phyloP scores from a whole-genome alignment of 192 early-diverging fungal genomes.

The Coemansia asiatica region DNA sequence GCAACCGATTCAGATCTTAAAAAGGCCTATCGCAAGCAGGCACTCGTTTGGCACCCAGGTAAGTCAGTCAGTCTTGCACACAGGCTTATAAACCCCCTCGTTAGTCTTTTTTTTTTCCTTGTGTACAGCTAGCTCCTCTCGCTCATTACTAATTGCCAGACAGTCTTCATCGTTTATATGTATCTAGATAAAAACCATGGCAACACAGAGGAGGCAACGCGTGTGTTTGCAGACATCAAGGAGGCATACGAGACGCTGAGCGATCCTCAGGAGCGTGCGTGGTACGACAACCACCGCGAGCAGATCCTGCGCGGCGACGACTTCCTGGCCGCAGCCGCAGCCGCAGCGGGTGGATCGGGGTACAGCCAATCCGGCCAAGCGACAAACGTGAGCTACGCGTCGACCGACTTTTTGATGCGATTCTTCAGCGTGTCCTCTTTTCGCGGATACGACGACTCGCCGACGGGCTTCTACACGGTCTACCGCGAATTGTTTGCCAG shows the following conservation, averaged over 20 bases:
- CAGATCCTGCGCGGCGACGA: constrained; percentile 84
- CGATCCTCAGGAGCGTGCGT: constrained; percentile 91
- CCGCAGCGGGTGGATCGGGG: constrained; percentile 27
- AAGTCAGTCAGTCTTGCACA: constrained; percentile 32
- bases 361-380: constrained; percentile 52
- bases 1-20: constrained; percentile 80
- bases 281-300: constrained; percentile 94
- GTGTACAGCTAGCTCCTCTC: no score
- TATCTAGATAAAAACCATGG: constrained; percentile 86
- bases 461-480: constrained; percentile 76
- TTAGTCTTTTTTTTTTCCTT: constrained; percentile 28
- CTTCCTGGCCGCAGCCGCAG: constrained; percentile 22
- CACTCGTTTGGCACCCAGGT: constrained; percentile 79
- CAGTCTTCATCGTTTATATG: no score
- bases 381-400: constrained; percentile 36
- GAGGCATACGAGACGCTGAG: constrained; percentile 92
- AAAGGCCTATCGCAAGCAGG: constrained; percentile 80
- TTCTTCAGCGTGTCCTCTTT: constrained; percentile 77
- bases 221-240: constrained; percentile 84
- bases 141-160: no score
- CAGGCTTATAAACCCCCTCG: no score
- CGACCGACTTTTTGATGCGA: constrained; percentile 66
- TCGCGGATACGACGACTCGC: constrained; percentile 67
- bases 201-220: constrained; percentile 80
- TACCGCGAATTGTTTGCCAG: constrained; percentile 76